phyloP scores from a whole-genome alignment of 2,329 filamentous ascomycete species.

The Paraconiothyrium brasiliense region DNA sequence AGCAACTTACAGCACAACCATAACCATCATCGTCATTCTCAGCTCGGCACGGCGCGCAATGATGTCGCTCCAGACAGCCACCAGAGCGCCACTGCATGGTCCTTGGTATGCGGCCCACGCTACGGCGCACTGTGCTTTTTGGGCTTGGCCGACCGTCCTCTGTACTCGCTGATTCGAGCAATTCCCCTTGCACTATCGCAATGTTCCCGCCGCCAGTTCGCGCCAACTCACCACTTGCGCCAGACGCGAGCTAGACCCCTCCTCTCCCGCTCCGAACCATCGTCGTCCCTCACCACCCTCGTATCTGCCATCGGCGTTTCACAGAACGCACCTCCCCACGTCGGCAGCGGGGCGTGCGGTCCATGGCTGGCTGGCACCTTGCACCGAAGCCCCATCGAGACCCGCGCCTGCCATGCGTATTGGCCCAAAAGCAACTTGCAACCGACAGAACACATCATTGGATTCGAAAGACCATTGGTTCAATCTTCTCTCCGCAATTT shows the following conservation, averaged over 20 bases:
- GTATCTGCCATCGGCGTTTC: not conserved
- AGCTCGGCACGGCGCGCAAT: not conserved
- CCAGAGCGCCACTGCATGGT: not conserved
- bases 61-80: constrained; percentile 4
- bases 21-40: not conserved
- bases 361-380: no score
- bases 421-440: constrained; percentile 6
- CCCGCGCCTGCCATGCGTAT: not conserved
- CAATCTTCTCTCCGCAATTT: not conserved
- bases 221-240: not conserved
- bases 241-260: not conserved
- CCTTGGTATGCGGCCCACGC: constrained; percentile 5
- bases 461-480: not conserved
- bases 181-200: not conserved
- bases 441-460: not conserved
- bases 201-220: not conserved
- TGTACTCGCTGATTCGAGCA: not conserved
- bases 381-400: not conserved
- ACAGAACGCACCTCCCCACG: not conserved
- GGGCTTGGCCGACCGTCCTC: not conserved
- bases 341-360: not conserved
- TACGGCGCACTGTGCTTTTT: not conserved
- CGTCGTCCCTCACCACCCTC: not conserved
- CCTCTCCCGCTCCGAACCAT: constrained; percentile 2
- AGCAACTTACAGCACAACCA: not conserved